These are phyloP conservation scores for Phoma sp. DNA, from an alignment of 2,329 filamentous ascomycete genomes.

Conservation along the genomic window DNA sequence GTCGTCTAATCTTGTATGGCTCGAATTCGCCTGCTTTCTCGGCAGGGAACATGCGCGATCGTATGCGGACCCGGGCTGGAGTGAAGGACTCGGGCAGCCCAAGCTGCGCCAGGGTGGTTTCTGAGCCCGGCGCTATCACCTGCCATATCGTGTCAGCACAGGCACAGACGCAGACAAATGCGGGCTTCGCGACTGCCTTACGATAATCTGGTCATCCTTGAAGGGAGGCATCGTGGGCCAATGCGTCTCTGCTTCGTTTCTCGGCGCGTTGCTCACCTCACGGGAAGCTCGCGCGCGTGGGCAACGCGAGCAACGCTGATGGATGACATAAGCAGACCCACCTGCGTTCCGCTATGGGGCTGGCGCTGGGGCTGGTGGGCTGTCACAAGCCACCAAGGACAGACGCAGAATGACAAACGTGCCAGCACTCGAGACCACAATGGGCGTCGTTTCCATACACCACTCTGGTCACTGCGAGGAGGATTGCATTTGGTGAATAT, in stretches of 20 bases:
- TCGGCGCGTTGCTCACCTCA: slow-evolving; percentile 13
- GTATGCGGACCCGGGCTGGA: slow-evolving; percentile 82
- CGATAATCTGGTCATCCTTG: slow-evolving; percentile 55
- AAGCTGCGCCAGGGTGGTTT: slow-evolving; percentile 88
- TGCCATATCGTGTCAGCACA: slow-evolving; percentile 24
- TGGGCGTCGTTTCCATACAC: slow-evolving; percentile 22
- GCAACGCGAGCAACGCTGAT: slow-evolving; percentile 11
- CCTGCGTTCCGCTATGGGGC: background rate
- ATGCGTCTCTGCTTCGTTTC: slow-evolving; percentile 21
- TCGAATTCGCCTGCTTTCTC: slow-evolving; percentile 80
- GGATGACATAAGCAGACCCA: slow-evolving; percentile 17
- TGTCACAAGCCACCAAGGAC: slow-evolving; percentile 28
- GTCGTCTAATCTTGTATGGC: slow-evolving; percentile 75
- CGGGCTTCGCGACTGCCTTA: slow-evolving; percentile 21
- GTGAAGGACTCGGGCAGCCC: slow-evolving; percentile 90
- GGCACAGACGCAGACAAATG: slow-evolving; percentile 14
- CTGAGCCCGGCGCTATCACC: slow-evolving; percentile 82
- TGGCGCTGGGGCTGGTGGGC: background rate
- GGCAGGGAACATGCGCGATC: slow-evolving; percentile 89
- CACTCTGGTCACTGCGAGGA: slow-evolving; percentile 2
- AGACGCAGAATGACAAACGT: slow-evolving; percentile 25
- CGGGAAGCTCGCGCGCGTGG: slow-evolving; percentile 12
- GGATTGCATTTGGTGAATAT: slow-evolving; percentile 6
- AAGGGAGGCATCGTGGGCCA: slow-evolving; percentile 51
- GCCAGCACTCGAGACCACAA: slow-evolving; percentile 24